Evolutionary conservation across 2,329 filamentous ascomycete species (phyloP).

Genomic region (Fusarium floridanum): DNA sequence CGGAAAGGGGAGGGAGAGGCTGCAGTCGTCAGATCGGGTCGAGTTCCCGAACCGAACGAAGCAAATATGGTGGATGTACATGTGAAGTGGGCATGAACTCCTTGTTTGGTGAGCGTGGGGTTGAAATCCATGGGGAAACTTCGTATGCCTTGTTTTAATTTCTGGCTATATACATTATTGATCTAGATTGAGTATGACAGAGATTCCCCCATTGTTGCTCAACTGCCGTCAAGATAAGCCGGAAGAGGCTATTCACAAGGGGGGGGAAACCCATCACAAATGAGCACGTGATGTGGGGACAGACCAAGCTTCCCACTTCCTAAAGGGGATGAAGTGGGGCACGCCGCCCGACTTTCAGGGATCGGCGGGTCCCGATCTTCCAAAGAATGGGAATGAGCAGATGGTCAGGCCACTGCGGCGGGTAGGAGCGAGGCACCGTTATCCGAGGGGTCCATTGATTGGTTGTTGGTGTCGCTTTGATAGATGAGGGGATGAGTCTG

Average conservation of each 20-base stretch:
- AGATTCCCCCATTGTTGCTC: no score
- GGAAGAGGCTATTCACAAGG: background rate
- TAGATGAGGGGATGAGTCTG: background rate
- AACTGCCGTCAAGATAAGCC: background rate
- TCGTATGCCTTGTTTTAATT: background rate
- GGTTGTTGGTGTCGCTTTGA: background rate
- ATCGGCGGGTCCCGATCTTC: conserved; percentile 39
- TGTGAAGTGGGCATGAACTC: background rate
- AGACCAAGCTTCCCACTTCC: conserved; percentile 1
- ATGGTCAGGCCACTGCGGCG: conserved; percentile 44
- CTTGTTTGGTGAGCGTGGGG: background rate
- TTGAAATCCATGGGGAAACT: background rate
- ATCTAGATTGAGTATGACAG: no score
- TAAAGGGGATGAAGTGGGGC: background rate
- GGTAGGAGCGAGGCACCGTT: background rate
- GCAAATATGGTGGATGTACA: background rate
- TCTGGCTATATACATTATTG: background rate
- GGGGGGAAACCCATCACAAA: no score
- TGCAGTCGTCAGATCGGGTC: background rate
- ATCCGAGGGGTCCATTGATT: background rate
- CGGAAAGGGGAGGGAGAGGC: background rate
- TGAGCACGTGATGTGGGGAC: conserved; percentile 1
- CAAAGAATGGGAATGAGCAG: conserved; percentile 37
- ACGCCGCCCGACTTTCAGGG: background rate
- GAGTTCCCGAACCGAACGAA: conserved; percentile 5